Evolutionary conservation across 176 grass and related monocot species (phyloP), one percentile per base, ranked within the genome.

Genomic region (Raddia guianensis): DNA sequence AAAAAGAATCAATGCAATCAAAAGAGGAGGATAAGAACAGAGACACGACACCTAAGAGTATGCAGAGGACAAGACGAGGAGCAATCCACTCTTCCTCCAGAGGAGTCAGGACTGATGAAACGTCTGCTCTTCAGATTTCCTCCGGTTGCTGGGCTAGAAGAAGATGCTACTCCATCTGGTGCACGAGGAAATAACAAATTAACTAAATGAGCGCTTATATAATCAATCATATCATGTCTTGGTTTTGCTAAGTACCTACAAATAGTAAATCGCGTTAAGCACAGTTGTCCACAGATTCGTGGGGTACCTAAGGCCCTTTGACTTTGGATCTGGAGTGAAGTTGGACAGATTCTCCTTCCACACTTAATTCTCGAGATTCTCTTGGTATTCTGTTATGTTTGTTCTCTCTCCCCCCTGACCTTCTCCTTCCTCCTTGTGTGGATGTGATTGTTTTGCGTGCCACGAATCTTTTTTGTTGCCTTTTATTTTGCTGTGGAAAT

Each of bases 401-500:
- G 77, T 57, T 57, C 8, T 43, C 13, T 33, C 75, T 59, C n/a
- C 55, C 21, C 14, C 20, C 16, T 47, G 56, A 46, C 42, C 40
- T 27, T 1, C 37, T 2, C 58, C 75, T 48, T 53, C 27, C 37
- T 2, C 58, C 75, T 48, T 53, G 1, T 15, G 62, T 0, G 49
- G 34, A 27, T 53, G 18, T 68, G 63, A 34, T 79, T 55, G 49
- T 40, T 79, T 43, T 53, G 63, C 3, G 63, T 66, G 76, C 32
- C 27, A 51, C 27, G 16, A 66, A 42, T 40, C 8, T 7, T 14
- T 5, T 2, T 2, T 12, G 3, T 32, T 12, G 27, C 27, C 27
- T 61, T 33, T 15, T 40, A 16, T 13, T 13, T 32, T 40, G 14
- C 14, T 12, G 18, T 61, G 58, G 19, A 27, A 60, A 0, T 62